phyloP scores from a whole-genome alignment of 2,329 filamentous ascomycete species.

The Lachnellula arida region DNA sequence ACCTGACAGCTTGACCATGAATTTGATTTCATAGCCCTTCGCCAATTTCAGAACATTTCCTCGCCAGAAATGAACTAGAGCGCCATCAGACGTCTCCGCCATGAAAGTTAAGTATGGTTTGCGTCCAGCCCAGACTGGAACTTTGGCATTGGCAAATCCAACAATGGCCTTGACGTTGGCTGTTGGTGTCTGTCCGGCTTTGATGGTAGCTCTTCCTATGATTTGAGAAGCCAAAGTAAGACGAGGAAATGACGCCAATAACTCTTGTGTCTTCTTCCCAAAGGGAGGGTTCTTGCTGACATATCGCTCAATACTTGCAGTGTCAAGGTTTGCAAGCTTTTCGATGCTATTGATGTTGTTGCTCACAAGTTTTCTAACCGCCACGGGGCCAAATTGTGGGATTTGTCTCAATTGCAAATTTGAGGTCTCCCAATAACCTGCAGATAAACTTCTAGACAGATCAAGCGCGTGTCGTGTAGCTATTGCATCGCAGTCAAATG shows the following conservation, averaged over 20 bases:
- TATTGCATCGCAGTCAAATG: constrained; percentile 54
- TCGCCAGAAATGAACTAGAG: constrained; percentile 63
- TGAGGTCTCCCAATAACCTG: constrained; percentile 71
- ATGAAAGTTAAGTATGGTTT: constrained; percentile 69
- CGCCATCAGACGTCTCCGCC: constrained; percentile 65
- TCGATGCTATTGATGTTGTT: constrained; percentile 69
- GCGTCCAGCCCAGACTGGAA: constrained; percentile 58
- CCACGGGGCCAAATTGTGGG: constrained; percentile 68
- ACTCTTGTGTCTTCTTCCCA: constrained; percentile 63
- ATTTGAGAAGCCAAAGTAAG: constrained; percentile 41
- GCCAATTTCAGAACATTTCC: constrained; percentile 60
- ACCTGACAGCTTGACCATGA: constrained; percentile 51
- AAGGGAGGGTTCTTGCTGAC: constrained; percentile 79
- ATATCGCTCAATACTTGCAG: constrained; percentile 69
- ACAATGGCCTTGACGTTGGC: constrained; percentile 63
- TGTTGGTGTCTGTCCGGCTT: constrained; percentile 42
- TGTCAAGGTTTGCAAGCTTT: constrained; percentile 61
- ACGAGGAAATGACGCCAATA: constrained; percentile 64
- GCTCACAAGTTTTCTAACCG: constrained; percentile 67
- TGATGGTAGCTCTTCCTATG: constrained; percentile 22
- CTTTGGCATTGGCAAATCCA: constrained; percentile 64
- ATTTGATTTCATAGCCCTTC: constrained; percentile 52
- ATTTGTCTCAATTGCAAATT: constrained; percentile 80
- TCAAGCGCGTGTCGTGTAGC: constrained; percentile 67
- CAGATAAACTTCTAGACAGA: constrained; percentile 70